phyloP scores from a whole-genome alignment of 257 asterid species.

The Solanum chilense region DNA sequence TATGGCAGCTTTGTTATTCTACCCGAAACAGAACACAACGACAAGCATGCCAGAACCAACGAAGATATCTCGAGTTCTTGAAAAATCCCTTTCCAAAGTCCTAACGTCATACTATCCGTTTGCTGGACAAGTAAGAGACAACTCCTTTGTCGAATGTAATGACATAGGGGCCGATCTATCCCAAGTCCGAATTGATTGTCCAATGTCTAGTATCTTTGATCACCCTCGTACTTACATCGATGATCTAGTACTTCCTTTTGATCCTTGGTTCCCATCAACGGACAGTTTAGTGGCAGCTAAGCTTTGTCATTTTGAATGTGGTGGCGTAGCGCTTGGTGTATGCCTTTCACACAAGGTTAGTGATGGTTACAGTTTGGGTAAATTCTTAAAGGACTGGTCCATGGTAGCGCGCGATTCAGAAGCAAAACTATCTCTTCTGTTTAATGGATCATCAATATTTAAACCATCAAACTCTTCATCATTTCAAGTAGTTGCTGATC shows the following conservation, averaged over 20 bases:
- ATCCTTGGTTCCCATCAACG: background rate
- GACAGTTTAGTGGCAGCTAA: background rate
- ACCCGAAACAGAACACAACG: background rate
- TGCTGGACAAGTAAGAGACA: background rate
- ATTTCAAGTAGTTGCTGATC: background rate
- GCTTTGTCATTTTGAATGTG: background rate
- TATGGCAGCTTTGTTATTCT: background rate
- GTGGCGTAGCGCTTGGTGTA: background rate
- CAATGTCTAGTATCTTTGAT: background rate
- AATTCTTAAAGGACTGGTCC: background rate
- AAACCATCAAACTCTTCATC: background rate
- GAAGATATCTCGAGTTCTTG: background rate
- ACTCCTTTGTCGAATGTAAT: background rate
- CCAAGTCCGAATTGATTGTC: background rate
- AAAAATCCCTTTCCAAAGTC: background rate
- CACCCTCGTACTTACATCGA: background rate
- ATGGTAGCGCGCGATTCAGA: background rate
- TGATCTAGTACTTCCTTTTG: background rate
- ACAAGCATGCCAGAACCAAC: background rate
- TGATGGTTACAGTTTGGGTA: background rate
- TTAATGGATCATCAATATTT: background rate
- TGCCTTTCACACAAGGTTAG: background rate
- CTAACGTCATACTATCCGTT: background rate
- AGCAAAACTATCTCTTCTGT: background rate
- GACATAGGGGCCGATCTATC: background rate